phyloP scores from a whole-genome alignment of 441 rosid species.

The Dalechampia spathulata region DNA sequence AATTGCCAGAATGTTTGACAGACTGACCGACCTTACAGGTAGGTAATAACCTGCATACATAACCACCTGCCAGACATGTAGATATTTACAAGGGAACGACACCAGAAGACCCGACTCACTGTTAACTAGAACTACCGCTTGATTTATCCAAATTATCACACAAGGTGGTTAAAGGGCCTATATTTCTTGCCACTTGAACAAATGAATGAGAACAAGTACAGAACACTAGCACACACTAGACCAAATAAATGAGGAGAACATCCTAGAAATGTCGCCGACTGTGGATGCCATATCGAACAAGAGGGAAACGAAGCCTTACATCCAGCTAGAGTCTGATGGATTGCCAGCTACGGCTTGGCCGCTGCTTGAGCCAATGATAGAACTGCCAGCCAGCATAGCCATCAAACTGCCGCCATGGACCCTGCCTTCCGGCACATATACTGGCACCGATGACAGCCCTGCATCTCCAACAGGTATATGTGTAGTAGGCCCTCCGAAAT shows the following conservation, averaged over 20 bases:
- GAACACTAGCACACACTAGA: slow-evolving; percentile 21
- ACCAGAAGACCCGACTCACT: slow-evolving; percentile 19
- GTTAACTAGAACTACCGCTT: slow-evolving; percentile 27
- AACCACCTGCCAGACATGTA: slow-evolving; percentile 18
- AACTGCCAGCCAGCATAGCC: slow-evolving; percentile 65
- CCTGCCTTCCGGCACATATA: slow-evolving; percentile 74
- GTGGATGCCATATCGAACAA: slow-evolving; percentile 11
- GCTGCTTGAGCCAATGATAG: slow-evolving; percentile 34
- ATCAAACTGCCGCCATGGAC: slow-evolving; percentile 96
- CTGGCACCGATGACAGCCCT: slow-evolving; percentile 24
- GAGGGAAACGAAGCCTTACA: slow-evolving; percentile 27
- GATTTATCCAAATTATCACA: slow-evolving; percentile 20
- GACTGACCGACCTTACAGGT: slow-evolving; percentile 28
- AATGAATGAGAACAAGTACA: slow-evolving; percentile 23
- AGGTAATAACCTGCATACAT: slow-evolving; percentile 33
- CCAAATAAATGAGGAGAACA: slow-evolving; percentile 20
- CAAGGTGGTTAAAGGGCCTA: slow-evolving; percentile 10
- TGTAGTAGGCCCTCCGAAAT: slow-evolving; percentile 22
- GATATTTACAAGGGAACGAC: slow-evolving; percentile 36
- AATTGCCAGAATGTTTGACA: slow-evolving; percentile 32
- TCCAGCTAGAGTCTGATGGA: slow-evolving; percentile 33
- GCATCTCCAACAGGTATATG: slow-evolving; percentile 19
- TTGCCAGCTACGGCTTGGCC: slow-evolving; percentile 14
- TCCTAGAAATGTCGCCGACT: slow-evolving; percentile 1
- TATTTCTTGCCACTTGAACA: slow-evolving; percentile 13